Evolutionary conservation across 176 grass and related monocot genomes (phyloP), one percentile per base, ranked within the genome.

Genomic region (Phoenix roebelenii): DNA sequence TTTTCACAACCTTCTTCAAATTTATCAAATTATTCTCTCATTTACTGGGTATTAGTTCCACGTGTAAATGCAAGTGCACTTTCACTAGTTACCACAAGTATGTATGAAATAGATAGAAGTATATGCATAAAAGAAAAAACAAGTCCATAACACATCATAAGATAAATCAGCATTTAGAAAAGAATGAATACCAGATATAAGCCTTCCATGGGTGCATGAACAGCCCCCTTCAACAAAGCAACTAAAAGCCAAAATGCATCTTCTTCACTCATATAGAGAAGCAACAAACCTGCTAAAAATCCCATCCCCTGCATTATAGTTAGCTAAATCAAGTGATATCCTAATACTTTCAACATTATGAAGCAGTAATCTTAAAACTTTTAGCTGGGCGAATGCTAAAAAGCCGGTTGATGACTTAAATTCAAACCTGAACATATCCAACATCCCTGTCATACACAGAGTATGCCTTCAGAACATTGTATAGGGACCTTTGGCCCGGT

Each of bases 191-290:
- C 93, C 87, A 87, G 93, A 81, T 97, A 97, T 70, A 97, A 82
- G 17, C 93, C 93, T 71, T 97, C 87, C 87, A 97, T 97, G 57
- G 93, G 93, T 14, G 84, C 65, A 92, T 97, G 93, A 71, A 97
- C 88, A 17, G 93, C 93, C 66, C 93, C 93, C 63, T 98, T 98
- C 6, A 98, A 76, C 77, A 98, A 83, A 18, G 87, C 93, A 23
- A 98, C 93, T 67, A 98, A 80, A 55, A 98, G 65, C 93, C 93
- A 98, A 71, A 98, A 98, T 64, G 81, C 87, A 80, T 98, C 87
- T 59, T 98, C 93, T 49, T 98, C 93, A 19, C 93, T 88, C 93
- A 98, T 98, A 61, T 98, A 98, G 64, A 98, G 87, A 71, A 98
- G 87, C 18, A 98, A 72, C 57, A 98, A 28, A 49, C 87, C 87